Percentiles rank a stretch among this genome's conserved stretches.
Evolutionary conservation across 805 yeast species (phyloP).

Genomic region (Kuraishia capsulata): DNA sequence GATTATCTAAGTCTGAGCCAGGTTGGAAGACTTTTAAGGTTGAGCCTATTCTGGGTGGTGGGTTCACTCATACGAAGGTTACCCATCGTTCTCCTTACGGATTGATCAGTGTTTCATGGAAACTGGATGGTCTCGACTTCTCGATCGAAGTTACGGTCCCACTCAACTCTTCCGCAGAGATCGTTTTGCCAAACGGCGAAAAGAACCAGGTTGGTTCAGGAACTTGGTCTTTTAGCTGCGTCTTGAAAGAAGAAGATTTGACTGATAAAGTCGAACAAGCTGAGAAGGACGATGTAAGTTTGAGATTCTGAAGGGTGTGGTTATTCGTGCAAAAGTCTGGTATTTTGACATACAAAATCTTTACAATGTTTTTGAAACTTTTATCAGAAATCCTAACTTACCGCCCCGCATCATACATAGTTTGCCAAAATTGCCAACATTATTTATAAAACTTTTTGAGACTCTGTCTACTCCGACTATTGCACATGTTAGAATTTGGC

Average conservation of each 20-base stretch:
- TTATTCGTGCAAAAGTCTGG: no score
- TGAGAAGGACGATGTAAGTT: background rate
- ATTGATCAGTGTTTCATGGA: conserved; percentile 7
- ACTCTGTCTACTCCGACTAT: no score
- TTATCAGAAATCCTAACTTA: no score
- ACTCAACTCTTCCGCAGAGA: conserved; percentile 4
- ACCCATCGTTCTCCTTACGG: conserved; percentile 8
- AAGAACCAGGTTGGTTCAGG: conserved; percentile 8
- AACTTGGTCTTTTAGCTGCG: conserved; percentile 1
- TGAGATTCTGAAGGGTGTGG: no score
- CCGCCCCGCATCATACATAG: no score
- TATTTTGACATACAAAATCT: no score
- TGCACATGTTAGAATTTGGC: no score
- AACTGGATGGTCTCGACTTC: conserved; percentile 4
- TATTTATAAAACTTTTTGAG: no score
- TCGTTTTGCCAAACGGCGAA: conserved; percentile 8
- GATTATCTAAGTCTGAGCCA: conserved; percentile 7
- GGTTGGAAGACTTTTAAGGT: conserved; percentile 11
- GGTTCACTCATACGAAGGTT: conserved; percentile 5
- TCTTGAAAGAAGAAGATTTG: background rate
- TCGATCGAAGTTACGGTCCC: conserved; percentile 7
- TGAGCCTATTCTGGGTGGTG: conserved; percentile 9
- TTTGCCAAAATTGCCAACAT: no score
- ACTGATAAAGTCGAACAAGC: background rate
- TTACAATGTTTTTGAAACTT: no score